Base-by-base conservation (phyloP, 129 eudicot genomes). In the Gnaphalium uliginosum region DNA sequence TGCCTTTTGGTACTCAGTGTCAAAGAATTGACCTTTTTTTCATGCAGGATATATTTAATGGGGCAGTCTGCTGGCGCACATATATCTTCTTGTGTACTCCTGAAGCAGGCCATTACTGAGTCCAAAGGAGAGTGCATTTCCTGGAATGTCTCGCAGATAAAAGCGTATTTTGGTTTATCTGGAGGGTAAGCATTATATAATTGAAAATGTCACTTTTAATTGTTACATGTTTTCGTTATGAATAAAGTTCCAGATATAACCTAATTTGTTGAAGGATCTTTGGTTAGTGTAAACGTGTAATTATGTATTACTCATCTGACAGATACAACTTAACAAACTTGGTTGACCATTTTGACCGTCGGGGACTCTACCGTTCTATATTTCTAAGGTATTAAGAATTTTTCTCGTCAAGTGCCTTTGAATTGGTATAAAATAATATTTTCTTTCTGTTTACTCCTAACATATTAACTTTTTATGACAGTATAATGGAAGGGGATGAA, bases 1-100 rank as follows among this genome's bases (percentile, higher is more conserved):
- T 15, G 41, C 41, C 39, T 62, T 26, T 62, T 62, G 21, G 17
- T 62, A 62, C 13, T 27, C 19, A 62, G 35, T 27, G 68, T 4
- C 64, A 68, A 68, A 23, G 62, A 71, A 11, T 18, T 62, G 15
- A 62, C 35, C 27, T 62, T 15, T 27, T 70, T 6, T 71, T 51
- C 41, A 33, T 84, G 69, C 75, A 92, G 99, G 84, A 89, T 95
- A 29, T 95, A 91, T 81, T 72, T 95, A 23, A 86, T 89, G 91
- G 99, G 99, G 56, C 98, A 93, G 58, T 93, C 98, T 68, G 98
- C 98, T 74, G 98, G 98, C 67, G 96, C 98, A 58, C 98, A 90
- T 77, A 90, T 93, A 21, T 80, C 97, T 81, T 73, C 97, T 17
- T 95, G 97, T 84, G 96, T 72, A 77, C 97, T 95, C 60, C 14